Base-by-base conservation (phyloP, 257 asterid genomes). In the Handroanthus guayacan region DNA sequence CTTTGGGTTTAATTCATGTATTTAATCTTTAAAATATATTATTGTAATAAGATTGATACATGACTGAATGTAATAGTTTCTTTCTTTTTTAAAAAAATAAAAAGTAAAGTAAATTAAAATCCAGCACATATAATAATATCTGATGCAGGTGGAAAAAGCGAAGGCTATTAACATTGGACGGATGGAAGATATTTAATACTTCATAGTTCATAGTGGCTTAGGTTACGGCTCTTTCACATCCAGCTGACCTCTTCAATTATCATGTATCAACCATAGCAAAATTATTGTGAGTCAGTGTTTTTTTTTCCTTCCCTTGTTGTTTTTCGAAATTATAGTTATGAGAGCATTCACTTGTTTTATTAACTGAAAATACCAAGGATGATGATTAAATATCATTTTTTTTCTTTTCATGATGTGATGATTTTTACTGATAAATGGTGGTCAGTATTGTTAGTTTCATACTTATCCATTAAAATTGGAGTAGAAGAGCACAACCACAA, bases 131-230 rank as follows among this genome's bases (percentile, higher is more conserved):
- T 43, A 69, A 43, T 43, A 43, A 4, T 3, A 11, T 67, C 8
- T 12, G 54, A 16, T 36, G 14, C 13, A 62, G 71, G 38, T 54
- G 11, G 60, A 44, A 62, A 73, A 74, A 56, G 75, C 38, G 80
- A 67, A 67, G 76, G 38, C 20, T 45, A 81, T 73, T 74, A 81
- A 67, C 77, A 68, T 55, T 72, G 7, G 66, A 71, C 68, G 69
- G 85, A 74, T 78, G 74, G 65, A 70, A 36, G 75, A 69, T 70
- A 73, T 73, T 75, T 75, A 18, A 67, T 66, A 61, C 51, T 62
- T 52, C 61, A 55, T 41, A 41, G 45, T 62, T 52, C 61, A 55
- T 41, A 41, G 45, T 41, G 8, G 8, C 78, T 37, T 18, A 14
- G 13, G 51, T 31, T 50, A 43, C 37, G 9, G 55, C 71, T 47